phyloP scores from a whole-genome alignment of 176 grass and related monocot genomes.

The Zizania latifolia region DNA sequence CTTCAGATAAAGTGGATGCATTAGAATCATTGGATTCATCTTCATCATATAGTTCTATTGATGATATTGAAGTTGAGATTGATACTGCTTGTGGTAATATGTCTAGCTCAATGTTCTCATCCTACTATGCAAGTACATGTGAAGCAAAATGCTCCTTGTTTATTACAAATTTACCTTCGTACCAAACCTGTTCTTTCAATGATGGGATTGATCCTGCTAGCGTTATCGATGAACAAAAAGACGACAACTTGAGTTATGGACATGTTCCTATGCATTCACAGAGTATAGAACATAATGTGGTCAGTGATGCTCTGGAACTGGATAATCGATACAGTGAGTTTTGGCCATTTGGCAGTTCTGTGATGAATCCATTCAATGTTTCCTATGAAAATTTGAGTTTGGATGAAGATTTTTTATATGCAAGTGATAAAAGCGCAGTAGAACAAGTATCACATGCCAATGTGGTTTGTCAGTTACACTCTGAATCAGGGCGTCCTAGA shows the following conservation, averaged over 20 bases:
- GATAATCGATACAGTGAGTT: slow-evolving; percentile 41
- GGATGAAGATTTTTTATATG: slow-evolving; percentile 5
- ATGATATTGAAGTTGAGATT: slow-evolving; percentile 47
- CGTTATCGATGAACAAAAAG: slow-evolving; percentile 25
- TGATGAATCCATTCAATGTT: slow-evolving; percentile 37
- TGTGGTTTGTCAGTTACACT: slow-evolving; percentile 24
- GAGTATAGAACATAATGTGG: slow-evolving; percentile 22
- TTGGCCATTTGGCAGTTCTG: slow-evolving; percentile 49
- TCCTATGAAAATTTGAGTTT: slow-evolving; percentile 9
- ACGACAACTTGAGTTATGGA: slow-evolving; percentile 20
- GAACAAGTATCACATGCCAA: slow-evolving; percentile 39
- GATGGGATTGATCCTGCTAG: slow-evolving; percentile 26
- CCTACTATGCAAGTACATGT: slow-evolving; percentile 19
- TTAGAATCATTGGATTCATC: slow-evolving; percentile 61
- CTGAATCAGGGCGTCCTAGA: slow-evolving; percentile 28
- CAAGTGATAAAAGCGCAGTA: slow-evolving; percentile 17
- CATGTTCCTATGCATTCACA: slow-evolving; percentile 17
- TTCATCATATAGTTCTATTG: slow-evolving; percentile 64
- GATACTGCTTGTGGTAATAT: slow-evolving; percentile 20
- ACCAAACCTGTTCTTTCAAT: slow-evolving; percentile 26
- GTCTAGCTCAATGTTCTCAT: slow-evolving; percentile 32
- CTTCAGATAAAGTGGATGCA: slow-evolving; percentile 48
- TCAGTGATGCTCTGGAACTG: slow-evolving; percentile 31
- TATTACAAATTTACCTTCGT: slow-evolving; percentile 39
- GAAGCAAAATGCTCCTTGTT: slow-evolving; percentile 26